These are phyloP conservation scores for Straminergon stramineum DNA, from an alignment of 225 moss, liverwort and hornwort species.

Conservation along the genomic window DNA sequence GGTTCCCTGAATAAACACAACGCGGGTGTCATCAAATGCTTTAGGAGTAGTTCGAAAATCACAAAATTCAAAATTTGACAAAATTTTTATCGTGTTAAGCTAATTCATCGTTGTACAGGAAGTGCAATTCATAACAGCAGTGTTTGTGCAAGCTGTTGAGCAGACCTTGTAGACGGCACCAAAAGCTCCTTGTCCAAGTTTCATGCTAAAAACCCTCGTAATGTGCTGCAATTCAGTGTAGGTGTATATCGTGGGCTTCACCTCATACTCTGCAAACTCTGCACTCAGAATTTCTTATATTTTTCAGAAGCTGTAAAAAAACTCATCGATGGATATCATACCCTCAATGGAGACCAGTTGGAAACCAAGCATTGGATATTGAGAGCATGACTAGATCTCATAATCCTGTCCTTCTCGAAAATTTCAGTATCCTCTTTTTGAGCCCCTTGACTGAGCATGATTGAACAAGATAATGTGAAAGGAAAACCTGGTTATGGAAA, in stretches of 20 bases:
- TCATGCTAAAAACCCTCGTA: neutral
- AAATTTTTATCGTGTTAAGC: neutral
- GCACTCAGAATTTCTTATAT: neutral
- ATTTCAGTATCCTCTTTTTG: neutral
- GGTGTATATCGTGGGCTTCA: constrained; percentile 8
- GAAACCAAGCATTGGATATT: neutral
- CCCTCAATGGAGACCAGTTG: neutral
- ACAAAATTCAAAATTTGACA: no score
- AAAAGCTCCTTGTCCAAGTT: constrained; percentile 13
- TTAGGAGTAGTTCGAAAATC: neutral
- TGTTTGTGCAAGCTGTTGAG: neutral
- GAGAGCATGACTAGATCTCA: neutral
- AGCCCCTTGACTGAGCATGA: neutral
- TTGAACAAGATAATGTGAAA: neutral
- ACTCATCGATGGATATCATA: no score
- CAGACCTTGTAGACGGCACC: constrained; percentile 9
- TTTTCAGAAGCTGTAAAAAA: neutral
- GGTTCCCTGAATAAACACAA: constrained; percentile 7
- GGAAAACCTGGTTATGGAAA: neutral
- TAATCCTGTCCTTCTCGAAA: no score
- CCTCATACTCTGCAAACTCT: constrained; percentile 12
- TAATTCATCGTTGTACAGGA: neutral
- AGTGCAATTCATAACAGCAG: no score
- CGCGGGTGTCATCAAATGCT: neutral
- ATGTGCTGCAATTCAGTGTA: neutral